Percentiles rank a stretch among this genome's conserved stretches.
phyloP scores from a whole-genome alignment of 495 filamentous ascomycete species.

The Aspergillus funiculosus region DNA sequence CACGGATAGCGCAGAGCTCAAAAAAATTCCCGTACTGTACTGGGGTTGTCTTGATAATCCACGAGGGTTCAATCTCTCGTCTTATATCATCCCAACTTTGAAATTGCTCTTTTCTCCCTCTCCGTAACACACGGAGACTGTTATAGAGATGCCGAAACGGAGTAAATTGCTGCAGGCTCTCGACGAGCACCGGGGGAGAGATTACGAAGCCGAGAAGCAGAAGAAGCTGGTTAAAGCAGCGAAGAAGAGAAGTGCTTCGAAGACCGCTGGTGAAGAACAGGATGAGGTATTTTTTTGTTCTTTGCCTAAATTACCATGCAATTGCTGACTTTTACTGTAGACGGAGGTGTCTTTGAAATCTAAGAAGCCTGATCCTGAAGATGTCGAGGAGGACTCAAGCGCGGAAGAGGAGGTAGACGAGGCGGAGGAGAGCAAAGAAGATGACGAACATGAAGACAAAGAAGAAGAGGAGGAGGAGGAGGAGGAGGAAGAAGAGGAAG shows the following conservation, averaged over 20 bases:
- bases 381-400: constrained; percentile 22
- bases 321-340: background rate
- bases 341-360: constrained; percentile 2
- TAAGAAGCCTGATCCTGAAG: constrained; percentile 16
- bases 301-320: background rate
- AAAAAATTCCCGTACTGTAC: constrained; percentile 43
- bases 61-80: no score
- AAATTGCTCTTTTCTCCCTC: no score
- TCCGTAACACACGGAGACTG: no score
- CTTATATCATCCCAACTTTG: no score
- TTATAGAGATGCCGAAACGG: constrained; percentile 50
- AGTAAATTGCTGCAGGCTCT: constrained; percentile 63
- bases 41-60: no score
- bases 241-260: constrained; percentile 49
- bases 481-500: constrained; percentile 41
- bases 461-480: constrained; percentile 32
- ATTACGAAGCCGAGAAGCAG: constrained; percentile 63
- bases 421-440: constrained; percentile 15
- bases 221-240: constrained; percentile 52
- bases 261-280: constrained; percentile 32
- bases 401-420: constrained; percentile 29
- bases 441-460: constrained; percentile 25
- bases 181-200: constrained; percentile 59
- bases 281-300: constrained; percentile 17
- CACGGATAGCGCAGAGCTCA: constrained; percentile 23